Base-by-base conservation (phyloP, 2,329 filamentous ascomycete genomes). In the Lecanicillium sp. region DNA sequence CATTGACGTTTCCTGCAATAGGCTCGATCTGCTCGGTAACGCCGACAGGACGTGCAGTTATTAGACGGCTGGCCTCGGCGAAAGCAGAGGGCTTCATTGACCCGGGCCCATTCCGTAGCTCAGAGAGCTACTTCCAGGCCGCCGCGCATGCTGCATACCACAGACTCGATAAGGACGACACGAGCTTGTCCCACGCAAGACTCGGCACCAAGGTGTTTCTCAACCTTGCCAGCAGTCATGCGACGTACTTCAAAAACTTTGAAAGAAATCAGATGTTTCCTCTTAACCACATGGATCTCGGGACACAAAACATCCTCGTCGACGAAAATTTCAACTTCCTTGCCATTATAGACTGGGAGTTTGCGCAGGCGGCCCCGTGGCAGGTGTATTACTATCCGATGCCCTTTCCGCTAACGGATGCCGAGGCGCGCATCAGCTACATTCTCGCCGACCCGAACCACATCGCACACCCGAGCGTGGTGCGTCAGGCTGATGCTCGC, bases 231-330 rank as follows among this genome's bases (percentile, higher is more conserved):
- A 6, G 9, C 11, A 32, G n/a, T n/a, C n/a, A 21, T 2, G 44
- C 55, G 9, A 36, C 36, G 10, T 24, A 60, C 6, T 62, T 63
- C 41, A 38, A 53, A 10, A 33, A 27, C 14, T 8, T 35, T n/a
- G 10, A 30, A 1, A 27, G 4, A 2, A 43, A 17, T 27, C 38
- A 24, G 11, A 60, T 11, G 7, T 46, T 58, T 48, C 58, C 55
- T 29, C 49, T 65, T 2, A 60, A 60, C 37, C 58, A 65, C 48
- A 64, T 65, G 57, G 61, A 65, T 44, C 53, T 66, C 15, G 60
- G 61, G 26, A 57, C 56, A 5, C 59, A 65, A 41, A 63, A 66
- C 43, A 59, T 67, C 17, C 49, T 66, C 1, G 55, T 65, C 15
- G 60, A 64, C 33, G 54, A 58, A 20, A 44, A 56, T 12, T 59